Percentiles rank a stretch among this genome's conserved stretches.
Conservation (phyloP, 2,329 filamentous ascomycete species). For the Metarhizium rileyi region DNA sequence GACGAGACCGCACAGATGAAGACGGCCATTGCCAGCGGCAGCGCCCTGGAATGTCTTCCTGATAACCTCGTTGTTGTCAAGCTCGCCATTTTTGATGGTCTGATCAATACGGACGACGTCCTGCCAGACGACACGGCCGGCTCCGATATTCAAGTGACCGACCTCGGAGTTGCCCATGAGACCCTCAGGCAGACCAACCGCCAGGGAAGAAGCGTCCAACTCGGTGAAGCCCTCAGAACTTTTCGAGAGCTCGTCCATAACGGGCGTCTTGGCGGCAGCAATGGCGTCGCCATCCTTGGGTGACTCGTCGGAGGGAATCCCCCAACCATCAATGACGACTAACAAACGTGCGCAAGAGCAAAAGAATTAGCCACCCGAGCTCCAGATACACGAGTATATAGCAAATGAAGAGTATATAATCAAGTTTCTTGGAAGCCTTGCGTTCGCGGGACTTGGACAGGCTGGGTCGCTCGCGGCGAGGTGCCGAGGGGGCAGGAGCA, state of each 20-base stretch:
- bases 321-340: slow-evolving; percentile 99
- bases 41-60: slow-evolving; percentile 67
- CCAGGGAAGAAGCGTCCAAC: slow-evolving; percentile 90
- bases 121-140: slow-evolving; percentile 96
- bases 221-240: slow-evolving; percentile 78
- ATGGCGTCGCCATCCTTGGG: slow-evolving; percentile 91
- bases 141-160: slow-evolving; percentile 96
- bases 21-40: slow-evolving; percentile 79
- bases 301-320: slow-evolving; percentile 70
- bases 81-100: slow-evolving; percentile 75
- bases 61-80: slow-evolving; percentile 68
- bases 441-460: background rate
- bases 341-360: slow-evolving; percentile 36
- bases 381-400: slow-evolving; percentile 48
- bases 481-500: slow-evolving; percentile 9
- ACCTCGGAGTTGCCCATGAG: slow-evolving; percentile 99
- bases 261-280: slow-evolving; percentile 80
- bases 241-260: slow-evolving; percentile 87
- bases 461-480: slow-evolving; percentile 10
- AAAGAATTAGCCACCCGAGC: slow-evolving; percentile 48
- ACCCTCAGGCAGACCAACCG: slow-evolving; percentile 90
- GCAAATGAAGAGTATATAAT: slow-evolving; percentile 36
- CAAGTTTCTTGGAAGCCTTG: slow-evolving; percentile 11
- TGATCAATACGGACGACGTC: slow-evolving; percentile 94
- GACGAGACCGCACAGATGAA: slow-evolving; percentile 86